Evolutionary conservation across 192 early-diverging fungal genomes (phyloP), one percentile per base, ranked within the genome.

Genomic region (Spizellomyces sp.): DNA sequence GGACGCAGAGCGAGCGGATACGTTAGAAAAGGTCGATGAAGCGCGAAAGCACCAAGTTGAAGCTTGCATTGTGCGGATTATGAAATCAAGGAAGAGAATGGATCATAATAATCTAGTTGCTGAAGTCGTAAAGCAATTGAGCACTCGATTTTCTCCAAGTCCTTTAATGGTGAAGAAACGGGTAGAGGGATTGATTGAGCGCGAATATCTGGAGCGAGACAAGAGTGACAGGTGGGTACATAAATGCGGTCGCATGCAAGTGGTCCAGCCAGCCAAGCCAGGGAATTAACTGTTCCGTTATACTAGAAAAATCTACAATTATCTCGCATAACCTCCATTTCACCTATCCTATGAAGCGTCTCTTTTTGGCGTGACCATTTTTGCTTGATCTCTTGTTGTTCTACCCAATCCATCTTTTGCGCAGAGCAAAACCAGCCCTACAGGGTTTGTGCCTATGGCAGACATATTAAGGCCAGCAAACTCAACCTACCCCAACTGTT

Each of bases 181-280:
- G 1, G 95, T 99, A 46, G 98, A 96, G 72, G 90, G 91, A 17
- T 79, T 99, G 78, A 98, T 99, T 72, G 98, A 99, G 46, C 83
- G 96, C 57, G 98, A 99, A 65, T 99, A 98, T 75, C 77, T 99
- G 70, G 92, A 94, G 76, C 83, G 98, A 47, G 92, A 89, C 61
- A 75, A 75, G 45, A 36, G 45, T 6, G 66, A 75, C 36, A n/a
- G 73, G 71, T 73, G 55, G 21, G 70, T 70, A 9, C 0, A 12
- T 45, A 2, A 67, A 41, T 8, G n/a, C 8, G n/a, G n/a, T n/a
- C n/a, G 17, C 46, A 17, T 43, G 36, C 61, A 15, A 46, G 14
- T 48, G 9, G 14, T 14, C 10, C 5, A 27, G 19, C 27, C 58
- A 22, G 48, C 22, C 46, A 2, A 15, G 56, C 9, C 19, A 36